Evolutionary conservation across 2,329 filamentous ascomycete genomes (phyloP).

Genomic region (Epicoccum nigrum): DNA sequence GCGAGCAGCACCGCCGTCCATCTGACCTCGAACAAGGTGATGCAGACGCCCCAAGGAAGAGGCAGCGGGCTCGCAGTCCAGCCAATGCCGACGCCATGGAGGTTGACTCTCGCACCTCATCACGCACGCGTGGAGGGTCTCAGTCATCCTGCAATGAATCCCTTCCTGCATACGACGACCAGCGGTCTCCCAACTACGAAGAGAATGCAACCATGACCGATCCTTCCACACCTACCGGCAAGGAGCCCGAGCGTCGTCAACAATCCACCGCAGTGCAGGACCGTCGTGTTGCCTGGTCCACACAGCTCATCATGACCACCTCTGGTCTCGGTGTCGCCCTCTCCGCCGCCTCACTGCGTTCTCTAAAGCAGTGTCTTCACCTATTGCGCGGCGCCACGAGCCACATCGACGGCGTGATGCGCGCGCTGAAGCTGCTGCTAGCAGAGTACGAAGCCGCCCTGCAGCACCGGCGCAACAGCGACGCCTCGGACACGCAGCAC

Average conservation of each 20-base stretch:
- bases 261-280: conserved; percentile 37
- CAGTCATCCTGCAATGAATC: conserved; percentile 73
- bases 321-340: conserved; percentile 90
- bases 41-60: conserved; percentile 44
- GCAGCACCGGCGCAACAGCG: conserved; percentile 36
- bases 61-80: conserved; percentile 53
- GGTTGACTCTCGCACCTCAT: conserved; percentile 51
- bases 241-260: conserved; percentile 21
- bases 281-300: conserved; percentile 69
- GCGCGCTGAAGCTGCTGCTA: conserved; percentile 74
- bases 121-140: conserved; percentile 60
- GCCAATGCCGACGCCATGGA: conserved; percentile 51
- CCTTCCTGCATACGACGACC: conserved; percentile 83
- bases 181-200: conserved; percentile 75
- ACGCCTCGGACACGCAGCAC: conserved; percentile 18
- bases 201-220: conserved; percentile 55
- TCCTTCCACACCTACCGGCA: conserved; percentile 26
- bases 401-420: conserved; percentile 77
- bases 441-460: conserved; percentile 75
- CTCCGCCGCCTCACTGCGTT: conserved; percentile 84
- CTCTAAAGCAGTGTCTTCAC: conserved; percentile 80
- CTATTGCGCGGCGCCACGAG: conserved; percentile 83
- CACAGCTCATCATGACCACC: conserved; percentile 84
- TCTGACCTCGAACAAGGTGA: conserved; percentile 56
- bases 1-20: conserved; percentile 59